A percentile compares a stretch with the other conserved stretches of the same genome.
Evolutionary conservation across 257 asterid species (phyloP).

Genomic region (Penstemon eatonii): DNA sequence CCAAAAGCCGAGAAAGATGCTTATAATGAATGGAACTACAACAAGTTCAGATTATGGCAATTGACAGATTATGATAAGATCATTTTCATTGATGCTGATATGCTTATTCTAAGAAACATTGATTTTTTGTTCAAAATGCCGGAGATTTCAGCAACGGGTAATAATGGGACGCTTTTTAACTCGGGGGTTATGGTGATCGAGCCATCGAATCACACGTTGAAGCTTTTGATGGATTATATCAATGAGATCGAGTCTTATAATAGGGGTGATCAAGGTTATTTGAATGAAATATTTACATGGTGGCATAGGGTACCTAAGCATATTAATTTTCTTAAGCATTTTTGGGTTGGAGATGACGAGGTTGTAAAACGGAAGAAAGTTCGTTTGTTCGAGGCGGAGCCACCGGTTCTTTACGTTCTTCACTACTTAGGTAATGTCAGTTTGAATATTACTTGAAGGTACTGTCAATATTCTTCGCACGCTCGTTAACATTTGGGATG

Average conservation of each 20-base stretch:
- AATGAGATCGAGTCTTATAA: constrained; percentile 82
- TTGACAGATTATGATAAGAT: constrained; percentile 78
- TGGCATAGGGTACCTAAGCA: constrained; percentile 93
- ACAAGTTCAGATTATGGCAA: constrained; percentile 93
- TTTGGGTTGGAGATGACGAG: constrained; percentile 87
- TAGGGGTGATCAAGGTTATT: constrained; percentile 90
- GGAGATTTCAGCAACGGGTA: constrained; percentile 85
- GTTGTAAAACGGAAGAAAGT: constrained; percentile 53
- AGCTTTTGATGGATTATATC: constrained; percentile 77
- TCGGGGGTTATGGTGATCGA: constrained; percentile 93
- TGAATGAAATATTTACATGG: constrained; percentile 84
- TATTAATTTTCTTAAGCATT: constrained; percentile 78
- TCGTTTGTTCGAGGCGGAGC: constrained; percentile 63
- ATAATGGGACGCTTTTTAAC: constrained; percentile 85
- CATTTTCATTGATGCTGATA: constrained; percentile 81
- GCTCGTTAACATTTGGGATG: no score
- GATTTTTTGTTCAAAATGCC: constrained; percentile 80
- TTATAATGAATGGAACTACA: constrained; percentile 93
- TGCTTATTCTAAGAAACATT: constrained; percentile 75
- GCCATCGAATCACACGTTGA: constrained; percentile 84
- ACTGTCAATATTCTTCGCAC: no score
- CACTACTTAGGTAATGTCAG: constrained; percentile 57
- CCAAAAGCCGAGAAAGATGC: constrained; percentile 92
- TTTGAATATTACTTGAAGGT: no score
- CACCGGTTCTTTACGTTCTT: constrained; percentile 73